Percentiles rank a stretch among this genome's conserved stretches.
These are phyloP conservation scores for Lasiosphaeris hirsuta DNA, from an alignment of 495 filamentous ascomycete species.

Conservation along the genomic window DNA sequence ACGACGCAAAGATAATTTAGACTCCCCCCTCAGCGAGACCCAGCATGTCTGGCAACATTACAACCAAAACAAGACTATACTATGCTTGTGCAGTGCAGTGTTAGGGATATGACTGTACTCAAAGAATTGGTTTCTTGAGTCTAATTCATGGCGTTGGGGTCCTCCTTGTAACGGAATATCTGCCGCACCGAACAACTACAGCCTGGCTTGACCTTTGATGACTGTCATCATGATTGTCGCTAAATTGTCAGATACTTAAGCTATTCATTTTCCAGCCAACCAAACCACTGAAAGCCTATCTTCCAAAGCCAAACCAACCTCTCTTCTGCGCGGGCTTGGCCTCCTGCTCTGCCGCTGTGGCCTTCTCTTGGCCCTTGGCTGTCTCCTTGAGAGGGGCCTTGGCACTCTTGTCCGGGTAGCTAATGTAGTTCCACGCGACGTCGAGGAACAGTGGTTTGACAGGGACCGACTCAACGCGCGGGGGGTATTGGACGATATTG, in stretches of 20 bases:
- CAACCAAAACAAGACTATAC: not conserved
- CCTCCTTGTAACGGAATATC: too few species aligned
- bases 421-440: slow-evolving; percentile 96
- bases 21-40: slow-evolving; percentile 26
- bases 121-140: too few species aligned
- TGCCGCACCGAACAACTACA: too few species aligned
- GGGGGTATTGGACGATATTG: slow-evolving; percentile 84
- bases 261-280: too few species aligned
- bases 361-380: slow-evolving; percentile 2
- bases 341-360: slow-evolving; percentile 39
- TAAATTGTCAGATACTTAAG: too few species aligned
- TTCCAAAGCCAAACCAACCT: slow-evolving; percentile 89
- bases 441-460: slow-evolving; percentile 97
- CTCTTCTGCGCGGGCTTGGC: slow-evolving; percentile 59
- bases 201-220: too few species aligned
- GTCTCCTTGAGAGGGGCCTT: not conserved
- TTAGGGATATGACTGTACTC: too few species aligned
- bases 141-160: too few species aligned
- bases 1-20: slow-evolving; percentile 20
- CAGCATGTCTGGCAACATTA: not conserved
- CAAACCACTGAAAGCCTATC: slow-evolving; percentile 40
- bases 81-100: not conserved
- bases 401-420: slow-evolving; percentile 67
- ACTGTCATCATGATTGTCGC: too few species aligned
- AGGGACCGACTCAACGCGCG: slow-evolving; percentile 74